phyloP scores from a whole-genome alignment of 73 alveolate genomes.

The Tetrahymena malaccensis region DNA sequence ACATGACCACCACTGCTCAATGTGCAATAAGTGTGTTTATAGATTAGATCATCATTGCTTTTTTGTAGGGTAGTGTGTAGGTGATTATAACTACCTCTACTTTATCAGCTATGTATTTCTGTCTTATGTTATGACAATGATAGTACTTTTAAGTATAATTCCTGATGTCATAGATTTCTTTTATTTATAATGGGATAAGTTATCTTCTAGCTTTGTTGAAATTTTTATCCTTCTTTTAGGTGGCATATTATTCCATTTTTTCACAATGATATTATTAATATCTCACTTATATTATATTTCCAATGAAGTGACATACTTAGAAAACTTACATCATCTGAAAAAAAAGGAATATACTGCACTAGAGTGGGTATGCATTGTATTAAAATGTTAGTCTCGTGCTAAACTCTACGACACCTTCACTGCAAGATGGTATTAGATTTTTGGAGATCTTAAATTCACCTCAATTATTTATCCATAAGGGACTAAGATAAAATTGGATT shows the following conservation, averaged over 20 bases:
- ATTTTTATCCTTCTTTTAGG: background rate
- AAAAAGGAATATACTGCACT: background rate
- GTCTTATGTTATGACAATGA: background rate
- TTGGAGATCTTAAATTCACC: background rate
- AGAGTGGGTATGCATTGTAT: background rate
- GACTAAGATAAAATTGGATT: background rate
- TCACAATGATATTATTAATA: background rate
- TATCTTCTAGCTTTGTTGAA: background rate
- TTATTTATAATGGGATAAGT: background rate
- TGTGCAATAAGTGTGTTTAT: slow-evolving; percentile 2
- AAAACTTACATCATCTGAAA: background rate
- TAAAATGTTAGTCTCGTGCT: background rate
- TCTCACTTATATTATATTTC: background rate
- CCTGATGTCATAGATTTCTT: background rate
- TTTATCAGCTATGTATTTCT: background rate
- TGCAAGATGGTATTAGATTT: background rate
- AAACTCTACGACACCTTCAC: background rate
- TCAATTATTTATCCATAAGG: background rate
- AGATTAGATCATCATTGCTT: slow-evolving; percentile 5
- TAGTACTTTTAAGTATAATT: background rate
- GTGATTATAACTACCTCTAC: background rate
- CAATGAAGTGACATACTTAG: background rate
- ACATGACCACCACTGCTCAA: background rate
- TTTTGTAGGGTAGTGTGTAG: background rate
- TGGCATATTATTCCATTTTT: background rate